phyloP scores from a whole-genome alignment of 768 basidiomycete species.

The Kwoniella bestiolae region DNA sequence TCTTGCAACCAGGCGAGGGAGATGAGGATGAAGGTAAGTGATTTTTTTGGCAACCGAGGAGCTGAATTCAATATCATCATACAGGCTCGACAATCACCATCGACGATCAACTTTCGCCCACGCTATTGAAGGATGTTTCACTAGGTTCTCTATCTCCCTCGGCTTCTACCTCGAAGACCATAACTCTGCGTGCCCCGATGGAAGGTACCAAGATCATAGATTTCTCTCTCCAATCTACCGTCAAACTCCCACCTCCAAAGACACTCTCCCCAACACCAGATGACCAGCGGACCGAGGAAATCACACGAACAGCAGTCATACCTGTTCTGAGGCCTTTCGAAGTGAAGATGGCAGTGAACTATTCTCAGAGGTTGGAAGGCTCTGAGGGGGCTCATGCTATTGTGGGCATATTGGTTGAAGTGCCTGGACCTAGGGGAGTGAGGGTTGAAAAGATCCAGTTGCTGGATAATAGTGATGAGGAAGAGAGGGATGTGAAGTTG shows the following conservation, averaged over 20 bases:
- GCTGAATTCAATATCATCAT: background rate
- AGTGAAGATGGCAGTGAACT: conserved; percentile 64
- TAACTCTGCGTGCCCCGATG: conserved; percentile 67
- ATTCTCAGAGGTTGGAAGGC: conserved; percentile 48
- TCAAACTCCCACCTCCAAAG: conserved; percentile 36
- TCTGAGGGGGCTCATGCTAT: conserved; percentile 17
- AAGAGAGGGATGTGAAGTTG: conserved; percentile 13
- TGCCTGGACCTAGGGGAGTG: conserved; percentile 23
- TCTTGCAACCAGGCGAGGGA: conserved; percentile 62
- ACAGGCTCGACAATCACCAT: conserved; percentile 60
- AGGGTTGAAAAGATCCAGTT: conserved; percentile 28
- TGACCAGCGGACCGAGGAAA: conserved; percentile 62
- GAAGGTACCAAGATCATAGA: conserved; percentile 77
- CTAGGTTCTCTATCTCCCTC: conserved; percentile 71
- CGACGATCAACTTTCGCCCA: conserved; percentile 68
- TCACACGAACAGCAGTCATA: conserved; percentile 69
- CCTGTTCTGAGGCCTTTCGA: conserved; percentile 70
- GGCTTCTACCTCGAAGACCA: conserved; percentile 65
- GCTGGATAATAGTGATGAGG: background rate
- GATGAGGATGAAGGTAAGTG: conserved; percentile 38
- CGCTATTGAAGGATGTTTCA: conserved; percentile 72
- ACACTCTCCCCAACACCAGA: background rate
- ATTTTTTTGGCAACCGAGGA: background rate
- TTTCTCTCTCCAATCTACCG: conserved; percentile 72
- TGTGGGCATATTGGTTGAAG: conserved; percentile 23